Conservation (phyloP, 2,329 filamentous ascomycete genomes). For the Paracamarosporium sp. region DNA sequence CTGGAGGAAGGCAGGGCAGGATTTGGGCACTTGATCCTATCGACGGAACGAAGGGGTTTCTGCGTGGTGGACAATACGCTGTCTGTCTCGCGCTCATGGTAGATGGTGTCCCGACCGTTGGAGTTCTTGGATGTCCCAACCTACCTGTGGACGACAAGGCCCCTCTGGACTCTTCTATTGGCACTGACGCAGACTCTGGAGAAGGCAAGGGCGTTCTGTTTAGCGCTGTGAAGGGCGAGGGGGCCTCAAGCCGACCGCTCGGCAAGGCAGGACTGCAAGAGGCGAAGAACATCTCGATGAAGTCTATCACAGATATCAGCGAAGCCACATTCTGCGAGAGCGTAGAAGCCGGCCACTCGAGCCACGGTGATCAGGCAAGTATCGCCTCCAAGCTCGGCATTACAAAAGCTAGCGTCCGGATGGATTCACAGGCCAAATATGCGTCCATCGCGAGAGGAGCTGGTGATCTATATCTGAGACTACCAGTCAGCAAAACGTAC, state of each 20-base stretch:
- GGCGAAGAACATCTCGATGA: slow-evolving; percentile 78
- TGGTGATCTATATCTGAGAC: slow-evolving; percentile 90
- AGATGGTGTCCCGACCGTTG: slow-evolving; percentile 91
- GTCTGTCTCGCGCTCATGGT: slow-evolving; percentile 92
- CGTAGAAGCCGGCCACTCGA: slow-evolving; percentile 91
- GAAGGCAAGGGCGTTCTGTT: slow-evolving; percentile 86
- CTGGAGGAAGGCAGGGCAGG: slow-evolving; percentile 75
- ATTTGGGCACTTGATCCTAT: slow-evolving; percentile 98
- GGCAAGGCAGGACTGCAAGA: slow-evolving; percentile 61
- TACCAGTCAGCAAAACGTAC: slow-evolving; percentile 86
- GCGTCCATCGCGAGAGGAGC: slow-evolving; percentile 92
- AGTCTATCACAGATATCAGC: slow-evolving; percentile 72
- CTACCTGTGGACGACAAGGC: slow-evolving; percentile 84
- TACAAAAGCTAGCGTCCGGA: slow-evolving; percentile 84
- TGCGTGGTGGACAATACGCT: slow-evolving; percentile 95
- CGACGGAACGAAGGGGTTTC: slow-evolving; percentile 96
- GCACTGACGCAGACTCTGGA: slow-evolving; percentile 74
- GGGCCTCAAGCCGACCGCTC: slow-evolving; percentile 81
- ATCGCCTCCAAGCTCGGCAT: slow-evolving; percentile 88
- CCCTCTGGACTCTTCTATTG: slow-evolving; percentile 73
- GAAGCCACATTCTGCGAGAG: slow-evolving; percentile 95
- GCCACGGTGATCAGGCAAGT: slow-evolving; percentile 83
- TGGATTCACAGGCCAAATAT: slow-evolving; percentile 99
- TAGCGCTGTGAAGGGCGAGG: slow-evolving; percentile 79
- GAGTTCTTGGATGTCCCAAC: slow-evolving; percentile 94